Evolutionary conservation across 805 yeast genomes (phyloP).

Genomic region (Ogataea polymorpha): DNA sequence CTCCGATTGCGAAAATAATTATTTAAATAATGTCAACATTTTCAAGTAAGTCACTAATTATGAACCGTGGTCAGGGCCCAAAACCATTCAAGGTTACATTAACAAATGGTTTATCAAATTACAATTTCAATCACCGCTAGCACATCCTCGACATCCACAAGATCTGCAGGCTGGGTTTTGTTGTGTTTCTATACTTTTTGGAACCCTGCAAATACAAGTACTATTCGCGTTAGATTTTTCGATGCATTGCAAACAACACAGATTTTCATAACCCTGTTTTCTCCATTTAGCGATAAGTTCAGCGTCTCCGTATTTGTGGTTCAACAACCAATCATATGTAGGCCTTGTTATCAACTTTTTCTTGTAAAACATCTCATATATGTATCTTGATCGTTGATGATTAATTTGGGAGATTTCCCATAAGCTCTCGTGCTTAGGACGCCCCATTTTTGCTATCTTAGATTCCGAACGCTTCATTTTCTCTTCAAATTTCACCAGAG

Average conservation of each 20-base stretch:
- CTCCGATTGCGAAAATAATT: background rate
- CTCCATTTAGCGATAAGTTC: slow-evolving; percentile 69
- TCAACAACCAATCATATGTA: slow-evolving; percentile 70
- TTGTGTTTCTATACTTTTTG: slow-evolving; percentile 37
- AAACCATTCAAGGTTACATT: background rate
- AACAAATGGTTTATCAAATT: too few species aligned
- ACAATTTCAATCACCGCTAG: slow-evolving; percentile 56
- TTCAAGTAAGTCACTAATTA: background rate
- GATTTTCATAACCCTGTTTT: slow-evolving; percentile 69
- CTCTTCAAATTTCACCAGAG: slow-evolving; percentile 55
- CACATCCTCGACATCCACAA: slow-evolving; percentile 86
- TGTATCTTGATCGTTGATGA: slow-evolving; percentile 73
- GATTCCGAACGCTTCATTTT: slow-evolving; percentile 54
- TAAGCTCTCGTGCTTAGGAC: slow-evolving; percentile 52
- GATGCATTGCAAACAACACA: slow-evolving; percentile 82
- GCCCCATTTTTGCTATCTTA: slow-evolving; percentile 37
- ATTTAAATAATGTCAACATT: too few species aligned
- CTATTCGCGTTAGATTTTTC: slow-evolving; percentile 56
- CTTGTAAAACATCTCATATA: slow-evolving; percentile 70
- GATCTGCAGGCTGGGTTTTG: too few species aligned
- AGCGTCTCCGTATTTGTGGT: slow-evolving; percentile 63
- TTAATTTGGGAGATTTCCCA: slow-evolving; percentile 72
- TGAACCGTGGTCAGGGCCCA: background rate
- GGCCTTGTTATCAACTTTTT: slow-evolving; percentile 63
- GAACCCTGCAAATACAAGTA: slow-evolving; percentile 85